phyloP scores from a whole-genome alignment of 192 early-diverging fungal species.

The Ramicandelaber brevisporus region DNA sequence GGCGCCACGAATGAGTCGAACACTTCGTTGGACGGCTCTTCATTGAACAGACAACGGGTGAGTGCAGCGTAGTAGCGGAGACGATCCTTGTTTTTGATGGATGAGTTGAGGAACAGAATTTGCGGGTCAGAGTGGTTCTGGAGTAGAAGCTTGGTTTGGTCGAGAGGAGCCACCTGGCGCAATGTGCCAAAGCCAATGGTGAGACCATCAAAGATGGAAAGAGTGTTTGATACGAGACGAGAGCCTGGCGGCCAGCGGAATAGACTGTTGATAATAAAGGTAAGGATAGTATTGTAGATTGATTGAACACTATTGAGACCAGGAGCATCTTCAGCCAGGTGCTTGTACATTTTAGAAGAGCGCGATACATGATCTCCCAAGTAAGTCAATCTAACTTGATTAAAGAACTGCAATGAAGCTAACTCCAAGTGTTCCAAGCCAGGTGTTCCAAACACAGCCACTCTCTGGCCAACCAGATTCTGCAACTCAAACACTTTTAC shows the following conservation, averaged over 20 bases:
- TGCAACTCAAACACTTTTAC: slow-evolving; percentile 41
- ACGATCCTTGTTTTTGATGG: slow-evolving; percentile 30
- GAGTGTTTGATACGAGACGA: slow-evolving; percentile 26
- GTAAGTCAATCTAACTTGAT: slow-evolving; percentile 51
- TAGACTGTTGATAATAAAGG: too few relatives aligned
- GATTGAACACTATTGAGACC: too few relatives aligned
- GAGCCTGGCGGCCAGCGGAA: slow-evolving; percentile 26
- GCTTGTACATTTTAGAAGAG: too few relatives aligned
- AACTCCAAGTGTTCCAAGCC: slow-evolving; percentile 41
- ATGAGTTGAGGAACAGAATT: slow-evolving; percentile 37
- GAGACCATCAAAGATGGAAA: slow-evolving; percentile 54
- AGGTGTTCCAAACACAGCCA: slow-evolving; percentile 17
- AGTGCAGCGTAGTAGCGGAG: slow-evolving; percentile 55
- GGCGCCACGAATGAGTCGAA: slow-evolving; percentile 51
- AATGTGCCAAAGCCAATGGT: slow-evolving; percentile 49
- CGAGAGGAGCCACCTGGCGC: slow-evolving; percentile 49
- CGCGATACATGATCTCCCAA: slow-evolving; percentile 50
- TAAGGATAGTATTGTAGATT: too few relatives aligned
- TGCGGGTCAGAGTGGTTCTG: slow-evolving; percentile 42
- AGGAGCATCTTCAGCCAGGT: too few relatives aligned
- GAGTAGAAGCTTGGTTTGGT: slow-evolving; percentile 35
- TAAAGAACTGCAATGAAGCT: slow-evolving; percentile 57
- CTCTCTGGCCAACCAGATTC: slow-evolving; percentile 31
- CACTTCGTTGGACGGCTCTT: slow-evolving; percentile 25
- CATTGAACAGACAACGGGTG: slow-evolving; percentile 44